Conservation (phyloP, 2,329 filamentous ascomycete genomes). For the Monilinia laxa region DNA sequence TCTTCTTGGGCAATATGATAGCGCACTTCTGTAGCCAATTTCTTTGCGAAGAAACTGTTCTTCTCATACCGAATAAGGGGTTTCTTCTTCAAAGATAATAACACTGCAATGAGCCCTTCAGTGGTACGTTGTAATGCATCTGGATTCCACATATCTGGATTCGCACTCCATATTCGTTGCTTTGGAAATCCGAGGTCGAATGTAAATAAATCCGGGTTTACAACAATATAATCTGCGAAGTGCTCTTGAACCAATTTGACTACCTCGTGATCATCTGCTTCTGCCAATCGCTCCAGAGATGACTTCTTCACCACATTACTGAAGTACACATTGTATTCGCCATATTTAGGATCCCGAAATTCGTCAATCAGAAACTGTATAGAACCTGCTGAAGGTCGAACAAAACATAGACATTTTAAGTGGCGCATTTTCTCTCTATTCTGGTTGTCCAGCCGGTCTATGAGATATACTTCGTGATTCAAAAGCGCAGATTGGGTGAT, state of each 20-base stretch:
- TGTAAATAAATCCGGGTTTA: constrained; percentile 92
- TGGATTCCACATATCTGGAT: constrained; percentile 84
- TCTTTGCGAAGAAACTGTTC: constrained; percentile 86
- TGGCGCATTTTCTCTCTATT: constrained; percentile 97
- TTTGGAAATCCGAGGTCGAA: constrained; percentile 71
- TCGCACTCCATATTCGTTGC: constrained; percentile 76
- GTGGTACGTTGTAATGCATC: constrained; percentile 83
- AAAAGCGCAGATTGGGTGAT: constrained; percentile 93
- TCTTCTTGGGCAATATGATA: constrained; percentile 96
- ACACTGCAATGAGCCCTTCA: constrained; percentile 79
- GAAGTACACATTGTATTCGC: constrained; percentile 96
- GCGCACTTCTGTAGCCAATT: constrained; percentile 86
- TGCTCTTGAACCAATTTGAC: constrained; percentile 93
- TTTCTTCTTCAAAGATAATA: constrained; percentile 93
- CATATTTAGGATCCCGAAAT: constrained; percentile 92
- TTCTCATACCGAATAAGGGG: constrained; percentile 91
- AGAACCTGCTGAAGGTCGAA: constrained; percentile 87
- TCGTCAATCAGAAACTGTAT: constrained; percentile 95
- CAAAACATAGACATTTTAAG: constrained; percentile 86
- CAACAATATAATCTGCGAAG: constrained; percentile 92
- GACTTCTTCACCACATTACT: constrained; percentile 98
- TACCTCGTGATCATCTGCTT: constrained; percentile 96
- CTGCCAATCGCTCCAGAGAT: constrained; percentile 85
- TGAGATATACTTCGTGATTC: constrained; percentile 96
- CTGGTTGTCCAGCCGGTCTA: constrained; percentile 88